A percentile compares a stretch with the other conserved stretches of the same genome.
These are phyloP conservation scores for Colletotrichum sp. DNA, from an alignment of 2,329 filamentous ascomycete genomes.

Conservation along the genomic window DNA sequence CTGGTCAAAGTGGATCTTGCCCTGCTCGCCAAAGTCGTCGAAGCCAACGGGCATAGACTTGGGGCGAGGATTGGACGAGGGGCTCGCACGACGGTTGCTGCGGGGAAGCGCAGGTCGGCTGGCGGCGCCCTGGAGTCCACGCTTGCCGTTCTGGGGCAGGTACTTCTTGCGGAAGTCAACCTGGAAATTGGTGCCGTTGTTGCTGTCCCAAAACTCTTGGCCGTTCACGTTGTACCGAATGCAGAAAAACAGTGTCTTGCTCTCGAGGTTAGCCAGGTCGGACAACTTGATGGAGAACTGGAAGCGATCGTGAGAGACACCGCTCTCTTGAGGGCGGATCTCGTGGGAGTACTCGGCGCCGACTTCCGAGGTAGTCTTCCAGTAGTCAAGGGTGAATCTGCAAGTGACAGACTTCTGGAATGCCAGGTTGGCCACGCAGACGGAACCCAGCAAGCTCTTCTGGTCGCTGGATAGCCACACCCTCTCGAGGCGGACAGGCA, in stretches of 20 bases:
- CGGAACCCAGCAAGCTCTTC: conserved; percentile 81
- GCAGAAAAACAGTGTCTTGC: conserved; percentile 92
- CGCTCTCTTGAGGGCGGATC: conserved; percentile 40
- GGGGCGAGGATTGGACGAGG: conserved; percentile 48
- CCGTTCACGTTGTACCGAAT: conserved; percentile 86
- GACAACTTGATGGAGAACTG: conserved; percentile 93
- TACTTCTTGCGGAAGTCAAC: conserved; percentile 88
- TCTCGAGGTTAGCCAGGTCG: conserved; percentile 88
- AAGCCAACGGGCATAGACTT: conserved; percentile 63
- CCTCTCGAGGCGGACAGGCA: conserved; percentile 81
- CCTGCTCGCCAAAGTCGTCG: conserved; percentile 74
- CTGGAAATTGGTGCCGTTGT: conserved; percentile 85
- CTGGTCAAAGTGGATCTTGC: conserved; percentile 63
- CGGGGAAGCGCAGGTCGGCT: conserved; percentile 65
- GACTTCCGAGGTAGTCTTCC: conserved; percentile 98
- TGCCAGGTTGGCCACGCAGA: conserved; percentile 85
- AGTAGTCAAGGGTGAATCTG: conserved; percentile 95
- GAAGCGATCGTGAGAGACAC: conserved; percentile 81
- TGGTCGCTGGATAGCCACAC: conserved; percentile 89
- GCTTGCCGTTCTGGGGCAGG: conserved; percentile 65
- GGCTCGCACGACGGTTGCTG: conserved; percentile 62
- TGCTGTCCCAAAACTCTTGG: conserved; percentile 96
- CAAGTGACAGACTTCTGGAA: conserved; percentile 91
- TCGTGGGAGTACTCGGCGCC: conserved; percentile 81
- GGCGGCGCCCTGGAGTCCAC: conserved; percentile 52